Evolutionary conservation across 2,329 filamentous ascomycete genomes (phyloP).

Genomic region (Cryphonectria radicalis): DNA sequence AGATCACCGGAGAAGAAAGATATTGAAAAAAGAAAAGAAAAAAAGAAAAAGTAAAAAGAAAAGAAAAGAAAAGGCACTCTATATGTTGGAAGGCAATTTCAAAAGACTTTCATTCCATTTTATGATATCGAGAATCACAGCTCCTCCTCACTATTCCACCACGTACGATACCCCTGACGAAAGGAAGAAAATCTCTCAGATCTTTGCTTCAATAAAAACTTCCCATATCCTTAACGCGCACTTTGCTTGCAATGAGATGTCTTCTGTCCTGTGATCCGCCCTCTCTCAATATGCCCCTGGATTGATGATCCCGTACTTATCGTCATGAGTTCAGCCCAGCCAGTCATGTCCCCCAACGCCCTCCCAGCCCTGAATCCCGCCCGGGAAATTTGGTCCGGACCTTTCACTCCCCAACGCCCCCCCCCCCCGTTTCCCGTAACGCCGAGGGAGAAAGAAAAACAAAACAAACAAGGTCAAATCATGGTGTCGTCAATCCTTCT

Average conservation of each 20-base stretch:
- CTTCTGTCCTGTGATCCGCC: slow-evolving; percentile 7
- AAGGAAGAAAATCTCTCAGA: not conserved
- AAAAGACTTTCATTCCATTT: not conserved
- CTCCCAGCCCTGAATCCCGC: not conserved
- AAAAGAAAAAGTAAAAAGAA: not conserved
- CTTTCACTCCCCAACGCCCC: not conserved
- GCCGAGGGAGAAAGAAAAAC: not conserved
- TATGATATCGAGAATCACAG: slow-evolving; percentile 1
- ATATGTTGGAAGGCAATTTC: not conserved
- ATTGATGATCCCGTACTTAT: not conserved
- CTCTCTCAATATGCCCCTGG: not conserved
- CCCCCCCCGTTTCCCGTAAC: not conserved
- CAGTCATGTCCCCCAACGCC: slow-evolving; percentile 5
- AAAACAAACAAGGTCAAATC: not conserved
- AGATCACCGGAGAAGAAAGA: not conserved
- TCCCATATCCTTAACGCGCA: not conserved
- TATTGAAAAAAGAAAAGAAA: too few relatives aligned
- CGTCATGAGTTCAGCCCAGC: not conserved
- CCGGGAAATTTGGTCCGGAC: not conserved
- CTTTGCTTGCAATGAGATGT: slow-evolving; percentile 4
- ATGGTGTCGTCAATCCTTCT: slow-evolving; percentile 19
- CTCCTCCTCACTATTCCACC: not conserved
- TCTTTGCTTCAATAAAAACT: not conserved
- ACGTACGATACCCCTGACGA: not conserved
- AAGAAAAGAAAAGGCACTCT: not conserved